Percentiles rank a stretch among this genome's conserved stretches.
Evolutionary conservation across 331 rosid genomes (phyloP).

Genomic region (Malus hybrid): DNA sequence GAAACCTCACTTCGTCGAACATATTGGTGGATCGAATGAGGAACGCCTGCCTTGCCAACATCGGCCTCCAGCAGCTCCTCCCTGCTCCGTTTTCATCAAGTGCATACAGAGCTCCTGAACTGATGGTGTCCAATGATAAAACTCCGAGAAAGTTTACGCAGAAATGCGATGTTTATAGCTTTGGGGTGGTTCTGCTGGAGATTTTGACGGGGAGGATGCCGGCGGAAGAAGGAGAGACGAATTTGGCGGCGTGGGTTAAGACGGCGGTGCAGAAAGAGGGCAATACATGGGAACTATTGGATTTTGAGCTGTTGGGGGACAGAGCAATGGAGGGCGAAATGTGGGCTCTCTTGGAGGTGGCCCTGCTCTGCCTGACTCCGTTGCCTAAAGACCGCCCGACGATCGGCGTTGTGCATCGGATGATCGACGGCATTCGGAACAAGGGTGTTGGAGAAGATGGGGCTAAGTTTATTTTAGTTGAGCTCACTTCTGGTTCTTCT

Average conservation of each 20-base stretch:
- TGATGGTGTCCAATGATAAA: neutral
- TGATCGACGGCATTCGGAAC: constrained; percentile 16
- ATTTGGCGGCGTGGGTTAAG: constrained; percentile 1
- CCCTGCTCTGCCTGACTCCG: constrained; percentile 15
- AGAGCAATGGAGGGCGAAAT: constrained; percentile 15
- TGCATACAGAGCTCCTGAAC: constrained; percentile 12
- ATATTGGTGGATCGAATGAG: constrained; percentile 11
- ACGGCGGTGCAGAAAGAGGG: neutral
- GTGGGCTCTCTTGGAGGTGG: constrained; percentile 12
- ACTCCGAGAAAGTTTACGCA: neutral
- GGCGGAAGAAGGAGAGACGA: neutral
- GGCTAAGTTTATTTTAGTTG: constrained; percentile 3
- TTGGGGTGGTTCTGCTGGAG: constrained; percentile 24
- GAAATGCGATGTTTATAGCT: constrained; percentile 23
- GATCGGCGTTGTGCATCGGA: constrained; percentile 16
- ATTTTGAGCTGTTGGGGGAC: constrained; percentile 13
- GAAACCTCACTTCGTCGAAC: constrained; percentile 14
- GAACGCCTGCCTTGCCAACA: constrained; percentile 10
- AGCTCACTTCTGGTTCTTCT: constrained; percentile 8
- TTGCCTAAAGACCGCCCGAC: constrained; percentile 16
- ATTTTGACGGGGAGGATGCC: constrained; percentile 12
- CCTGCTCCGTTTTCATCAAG: neutral
- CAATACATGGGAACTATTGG: constrained; percentile 12
- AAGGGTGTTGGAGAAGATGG: constrained; percentile 2
- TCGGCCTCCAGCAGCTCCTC: constrained; percentile 12